Percentiles rank a stretch among this genome's conserved stretches.
Evolutionary conservation across 2,329 filamentous ascomycete genomes (phyloP).

Genomic region (Cladophialophora carrionii): DNA sequence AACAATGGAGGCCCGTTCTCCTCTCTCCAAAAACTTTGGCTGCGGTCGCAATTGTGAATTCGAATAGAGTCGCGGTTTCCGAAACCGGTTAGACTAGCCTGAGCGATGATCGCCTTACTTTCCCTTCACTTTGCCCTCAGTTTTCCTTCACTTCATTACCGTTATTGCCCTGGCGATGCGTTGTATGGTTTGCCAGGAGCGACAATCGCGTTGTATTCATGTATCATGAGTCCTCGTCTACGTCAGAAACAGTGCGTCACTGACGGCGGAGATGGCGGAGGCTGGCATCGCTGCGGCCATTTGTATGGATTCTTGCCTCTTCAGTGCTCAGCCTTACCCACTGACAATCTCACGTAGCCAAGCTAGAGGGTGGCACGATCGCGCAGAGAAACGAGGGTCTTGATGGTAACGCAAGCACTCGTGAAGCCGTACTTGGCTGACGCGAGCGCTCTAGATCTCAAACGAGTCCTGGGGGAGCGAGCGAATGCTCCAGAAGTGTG

Average conservation of each 20-base stretch:
- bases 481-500: constrained; percentile 39
- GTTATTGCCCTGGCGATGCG: background rate
- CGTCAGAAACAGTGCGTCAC: background rate
- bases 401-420: constrained; percentile 44
- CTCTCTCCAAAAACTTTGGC: constrained; percentile 14
- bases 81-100: constrained; percentile 15
- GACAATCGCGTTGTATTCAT: background rate
- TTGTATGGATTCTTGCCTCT: constrained; percentile 43
- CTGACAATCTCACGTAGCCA: constrained; percentile 41
- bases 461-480: constrained; percentile 60
- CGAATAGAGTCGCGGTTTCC: constrained; percentile 4
- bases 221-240: constrained; percentile 12
- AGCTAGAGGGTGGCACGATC: constrained; percentile 41
- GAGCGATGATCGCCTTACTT: constrained; percentile 6
- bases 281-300: constrained; percentile 49
- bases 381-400: constrained; percentile 49
- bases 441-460: constrained; percentile 52
- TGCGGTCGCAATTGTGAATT: constrained; percentile 17
- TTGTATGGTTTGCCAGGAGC: background rate
- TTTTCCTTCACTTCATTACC: background rate
- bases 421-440: constrained; percentile 10
- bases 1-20: background rate
- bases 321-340: constrained; percentile 34
- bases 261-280: constrained; percentile 45
- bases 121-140: constrained; percentile 2